Evolutionary conservation across 768 basidiomycete species (phyloP).

Genomic region (Mycena crocata): DNA sequence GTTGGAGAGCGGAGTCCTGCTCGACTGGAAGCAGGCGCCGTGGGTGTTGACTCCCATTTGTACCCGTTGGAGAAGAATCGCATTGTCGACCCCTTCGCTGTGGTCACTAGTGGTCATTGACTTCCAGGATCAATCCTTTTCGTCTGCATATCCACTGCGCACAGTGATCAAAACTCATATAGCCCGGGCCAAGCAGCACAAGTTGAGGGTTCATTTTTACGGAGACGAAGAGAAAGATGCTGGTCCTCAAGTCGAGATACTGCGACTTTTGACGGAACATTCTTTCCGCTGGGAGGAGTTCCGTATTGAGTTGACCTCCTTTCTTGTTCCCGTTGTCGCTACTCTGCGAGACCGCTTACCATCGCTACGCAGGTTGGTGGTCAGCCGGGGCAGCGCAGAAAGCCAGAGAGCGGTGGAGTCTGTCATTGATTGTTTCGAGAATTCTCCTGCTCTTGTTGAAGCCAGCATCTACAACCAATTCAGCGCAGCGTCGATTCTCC

Average conservation of each 20-base stretch:
- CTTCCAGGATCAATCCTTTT: neutral
- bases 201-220: neutral
- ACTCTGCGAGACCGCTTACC: neutral
- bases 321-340: neutral
- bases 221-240: neutral
- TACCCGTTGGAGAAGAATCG: neutral
- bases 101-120: neutral
- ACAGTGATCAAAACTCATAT: neutral
- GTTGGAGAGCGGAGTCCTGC: neutral
- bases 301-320: neutral
- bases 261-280: neutral
- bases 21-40: no score
- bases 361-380: neutral
- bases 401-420: neutral
- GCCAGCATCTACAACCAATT: neutral
- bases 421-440: slow-evolving; percentile 10
- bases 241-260: neutral
- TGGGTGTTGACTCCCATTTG: neutral
- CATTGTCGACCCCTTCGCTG: neutral
- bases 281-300: neutral
- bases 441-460: neutral
- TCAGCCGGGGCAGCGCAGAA: neutral
- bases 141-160: neutral
- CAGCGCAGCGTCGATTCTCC: neutral
- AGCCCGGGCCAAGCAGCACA: no score